Base-by-base conservation (phyloP, 768 basidiomycete species). In the Phylloporus scabripes region DNA sequence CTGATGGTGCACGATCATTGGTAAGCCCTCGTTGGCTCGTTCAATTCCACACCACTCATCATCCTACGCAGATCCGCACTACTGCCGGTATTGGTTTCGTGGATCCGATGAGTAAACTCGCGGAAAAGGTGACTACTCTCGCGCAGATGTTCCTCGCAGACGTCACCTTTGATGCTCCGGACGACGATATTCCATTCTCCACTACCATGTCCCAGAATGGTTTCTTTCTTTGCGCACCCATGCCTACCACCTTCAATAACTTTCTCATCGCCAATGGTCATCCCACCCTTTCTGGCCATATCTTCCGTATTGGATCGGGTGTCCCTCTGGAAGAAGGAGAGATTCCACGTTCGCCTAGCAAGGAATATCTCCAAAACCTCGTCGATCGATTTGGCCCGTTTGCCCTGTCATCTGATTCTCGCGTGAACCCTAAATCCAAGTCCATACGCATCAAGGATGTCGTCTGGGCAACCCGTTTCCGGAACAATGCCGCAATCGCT, bases 381-480 rank as follows among this genome's bases (percentile, higher is more conserved):
- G 15, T 76, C 24, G 65, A 80, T 50, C 65, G 65, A 12, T 74
- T 67, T 49, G 75, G 73, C 5, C 74, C 72, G 3, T 42, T 52
- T n/a, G 9, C 31, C 4, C 46, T 75, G 14, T 71, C 71, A 5
- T 70, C 70, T 7, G 65, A 72, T 48, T 57, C 71, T 4, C 64
- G 70, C 15, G 53, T 67, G 12, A 72, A 72, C 47, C 58, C 69
- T 14, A 56, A 50, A 5, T n/a, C 39, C 24, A 64, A 54, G 29
- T 58, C 69, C 1, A 42, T 73, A 4, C 53, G 56, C 21, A 71
- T 79, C 45, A 63, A 64, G 21, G 61, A 75, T 23, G 60, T 68
- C 5, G 18, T 75, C 21, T 79, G 76, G 76, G 65, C 73, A 12
- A 71, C 74, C 10, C 69, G 76, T 38, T 80, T 75, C 67, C 68